phyloP scores from a whole-genome alignment of 495 filamentous ascomycete species.

The Polyplosphaeria fusca region DNA sequence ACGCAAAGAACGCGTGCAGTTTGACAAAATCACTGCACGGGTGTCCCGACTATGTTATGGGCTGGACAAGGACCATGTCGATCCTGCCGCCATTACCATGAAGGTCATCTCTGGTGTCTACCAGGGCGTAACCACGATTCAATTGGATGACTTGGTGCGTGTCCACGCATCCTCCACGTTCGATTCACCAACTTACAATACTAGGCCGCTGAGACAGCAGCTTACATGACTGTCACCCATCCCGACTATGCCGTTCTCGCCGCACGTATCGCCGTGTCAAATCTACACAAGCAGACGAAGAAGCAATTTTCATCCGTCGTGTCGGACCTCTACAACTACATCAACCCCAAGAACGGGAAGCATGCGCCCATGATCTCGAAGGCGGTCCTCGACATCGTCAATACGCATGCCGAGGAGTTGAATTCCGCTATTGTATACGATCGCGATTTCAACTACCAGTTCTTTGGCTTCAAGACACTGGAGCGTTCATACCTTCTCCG shows the following conservation, averaged over 20 bases:
- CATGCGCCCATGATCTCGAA: slow-evolving; percentile 89
- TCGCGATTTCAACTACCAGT: slow-evolving; percentile 99
- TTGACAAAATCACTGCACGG: slow-evolving; percentile 99
- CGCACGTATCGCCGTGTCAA: slow-evolving; percentile 96
- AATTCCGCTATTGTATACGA: slow-evolving; percentile 99
- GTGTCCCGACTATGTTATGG: slow-evolving; percentile 97
- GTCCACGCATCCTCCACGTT: slow-evolving; percentile 5
- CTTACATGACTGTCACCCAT: slow-evolving; percentile 99
- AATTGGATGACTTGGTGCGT: slow-evolving; percentile 93
- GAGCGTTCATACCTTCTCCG: slow-evolving; percentile 96
- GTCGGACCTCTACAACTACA: slow-evolving; percentile 88
- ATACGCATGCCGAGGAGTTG: slow-evolving; percentile 91
- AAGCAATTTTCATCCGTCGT: slow-evolving; percentile 97
- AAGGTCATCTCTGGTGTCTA: slow-evolving; percentile 99
- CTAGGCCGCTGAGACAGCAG: slow-evolving; percentile 95
- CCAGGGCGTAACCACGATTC: slow-evolving; percentile 92
- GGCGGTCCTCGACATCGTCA: slow-evolving; percentile 81
- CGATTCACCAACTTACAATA: slow-evolving; percentile 3
- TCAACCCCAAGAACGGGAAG: slow-evolving; percentile 89
- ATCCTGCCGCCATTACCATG: slow-evolving; percentile 96
- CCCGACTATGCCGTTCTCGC: slow-evolving; percentile 99
- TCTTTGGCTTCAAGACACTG: slow-evolving; percentile 98
- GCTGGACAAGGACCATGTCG: slow-evolving; percentile 92
- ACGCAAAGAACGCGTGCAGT: slow-evolving; percentile 99
- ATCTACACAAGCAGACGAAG: slow-evolving; percentile 99